phyloP scores from a whole-genome alignment of 192 early-diverging fungal species.

The Coemansia sp. region DNA sequence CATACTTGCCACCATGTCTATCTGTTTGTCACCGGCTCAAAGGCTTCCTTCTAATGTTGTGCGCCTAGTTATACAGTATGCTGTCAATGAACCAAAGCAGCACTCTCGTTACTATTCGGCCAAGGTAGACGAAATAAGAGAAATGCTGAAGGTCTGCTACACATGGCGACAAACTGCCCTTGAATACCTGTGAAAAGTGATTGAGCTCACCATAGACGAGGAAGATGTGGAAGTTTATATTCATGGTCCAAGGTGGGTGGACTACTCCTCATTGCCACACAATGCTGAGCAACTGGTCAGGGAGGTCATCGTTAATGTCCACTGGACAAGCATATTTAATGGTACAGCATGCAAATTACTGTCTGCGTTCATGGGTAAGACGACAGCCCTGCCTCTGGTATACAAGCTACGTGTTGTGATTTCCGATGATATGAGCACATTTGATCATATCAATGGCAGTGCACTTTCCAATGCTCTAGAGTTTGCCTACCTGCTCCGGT shows the following conservation, averaged over 20 bases:
- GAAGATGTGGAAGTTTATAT: background rate
- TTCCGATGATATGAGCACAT: background rate
- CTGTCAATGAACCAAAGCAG: background rate
- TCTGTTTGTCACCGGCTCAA: background rate
- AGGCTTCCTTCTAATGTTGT: background rate
- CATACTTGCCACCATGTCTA: background rate
- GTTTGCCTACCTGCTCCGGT: background rate
- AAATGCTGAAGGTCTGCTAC: background rate
- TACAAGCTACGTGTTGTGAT: background rate
- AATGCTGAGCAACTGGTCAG: background rate
- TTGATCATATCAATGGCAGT: background rate
- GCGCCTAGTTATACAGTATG: background rate
- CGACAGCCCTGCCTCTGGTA: background rate
- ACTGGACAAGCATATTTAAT: background rate
- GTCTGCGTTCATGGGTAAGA: background rate
- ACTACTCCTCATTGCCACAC: too few relatives aligned
- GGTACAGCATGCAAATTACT: background rate
- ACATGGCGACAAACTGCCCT: background rate
- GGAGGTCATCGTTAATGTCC: background rate
- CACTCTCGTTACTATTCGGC: background rate
- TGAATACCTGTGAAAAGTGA: background rate
- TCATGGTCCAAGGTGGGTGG: background rate
- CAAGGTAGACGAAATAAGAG: background rate
- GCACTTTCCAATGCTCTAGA: background rate
- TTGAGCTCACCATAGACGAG: background rate